Evolutionary conservation across 1,139 yeast species (phyloP), one percentile per base, ranked within the genome.

Genomic region (Saccharomyces hybrid): DNA sequence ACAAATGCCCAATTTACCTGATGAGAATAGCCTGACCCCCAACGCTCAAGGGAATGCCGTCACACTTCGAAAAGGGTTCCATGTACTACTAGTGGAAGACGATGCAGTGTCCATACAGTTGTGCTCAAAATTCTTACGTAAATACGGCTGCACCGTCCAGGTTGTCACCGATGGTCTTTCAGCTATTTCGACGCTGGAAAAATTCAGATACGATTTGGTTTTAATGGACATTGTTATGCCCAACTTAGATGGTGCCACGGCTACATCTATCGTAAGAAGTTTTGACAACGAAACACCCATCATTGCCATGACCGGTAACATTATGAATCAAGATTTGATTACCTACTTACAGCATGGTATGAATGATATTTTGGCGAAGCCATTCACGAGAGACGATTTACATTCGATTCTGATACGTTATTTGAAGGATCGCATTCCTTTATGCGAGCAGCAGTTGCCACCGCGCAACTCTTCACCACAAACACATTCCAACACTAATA

Each of bases 181-280:
- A 48, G 97, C 97, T 2, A 89, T 93, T 51, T 80, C 84, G 34
- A 85, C 86, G 1, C 84, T 88, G 50, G 96, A 88, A 68, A 81
- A 80, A 55, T 80, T 82, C 41, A 81, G 83, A 63, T 90, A 86
- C 66, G 96, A 90, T 69, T 74, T 90, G 56, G 95, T 91, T 1
- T 73, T 91, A 53, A 89, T 91, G 96, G 97, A 90, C 71, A 88
- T 88, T 53, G 95, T 91, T 26, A 87, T 91, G 93, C 97, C 97
- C 2, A 88, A 88, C 67, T 74, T 91, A 54, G 97, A 91, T 69
- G 98, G 98, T 50, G 95, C 96, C 6, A 85, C 95, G 1, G 96
- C 97, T 1, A 86, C 97, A 2, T 84, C 89, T 51, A 83, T 89
- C 48, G 89, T 91, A 56, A 77, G 97, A 60, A 82, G 86, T 19